Conservation (phyloP, 495 filamentous ascomycete genomes). For the Jackrogersella minutella region DNA sequence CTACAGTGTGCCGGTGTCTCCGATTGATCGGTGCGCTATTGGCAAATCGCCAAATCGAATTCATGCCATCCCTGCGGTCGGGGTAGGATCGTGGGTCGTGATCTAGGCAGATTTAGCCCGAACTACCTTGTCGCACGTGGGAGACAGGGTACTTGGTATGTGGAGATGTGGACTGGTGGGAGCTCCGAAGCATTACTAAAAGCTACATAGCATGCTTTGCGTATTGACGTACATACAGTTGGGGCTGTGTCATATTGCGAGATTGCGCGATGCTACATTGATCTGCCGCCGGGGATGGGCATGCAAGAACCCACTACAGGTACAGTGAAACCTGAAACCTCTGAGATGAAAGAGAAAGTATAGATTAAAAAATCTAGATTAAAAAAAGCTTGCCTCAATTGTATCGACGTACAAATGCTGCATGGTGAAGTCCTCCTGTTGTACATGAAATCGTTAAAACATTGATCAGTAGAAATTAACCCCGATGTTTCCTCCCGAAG, state of each 20-base stretch:
- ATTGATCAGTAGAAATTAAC: not conserved
- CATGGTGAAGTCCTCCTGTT: not conserved
- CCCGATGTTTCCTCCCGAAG: not conserved
- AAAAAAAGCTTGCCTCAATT: not conserved
- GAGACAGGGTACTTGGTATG: slow-evolving; percentile 2
- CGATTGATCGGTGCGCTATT: not conserved
- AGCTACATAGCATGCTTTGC: no score
- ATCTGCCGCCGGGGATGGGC: not conserved
- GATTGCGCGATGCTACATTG: slow-evolving; percentile 7
- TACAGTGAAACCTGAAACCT: not conserved
- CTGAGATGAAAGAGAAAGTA: not conserved
- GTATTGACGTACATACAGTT: not conserved
- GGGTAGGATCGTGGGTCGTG: slow-evolving; percentile 4
- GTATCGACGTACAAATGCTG: not conserved
- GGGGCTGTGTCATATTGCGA: slow-evolving; percentile 1
- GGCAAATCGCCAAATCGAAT: slow-evolving; percentile 5
- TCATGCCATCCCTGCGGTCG: not conserved
- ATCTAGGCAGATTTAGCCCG: slow-evolving; percentile 12
- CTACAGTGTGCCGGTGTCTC: slow-evolving; percentile 7
- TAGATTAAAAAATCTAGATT: slow-evolving; percentile 1
- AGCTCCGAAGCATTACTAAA: not conserved
- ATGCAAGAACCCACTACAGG: not conserved
- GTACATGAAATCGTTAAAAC: slow-evolving; percentile 12
- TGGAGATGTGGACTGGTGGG: not conserved
- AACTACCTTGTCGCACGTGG: slow-evolving; percentile 18